phyloP scores from a whole-genome alignment of 2,329 filamentous ascomycete genomes.

The Diaporthe amygdali region DNA sequence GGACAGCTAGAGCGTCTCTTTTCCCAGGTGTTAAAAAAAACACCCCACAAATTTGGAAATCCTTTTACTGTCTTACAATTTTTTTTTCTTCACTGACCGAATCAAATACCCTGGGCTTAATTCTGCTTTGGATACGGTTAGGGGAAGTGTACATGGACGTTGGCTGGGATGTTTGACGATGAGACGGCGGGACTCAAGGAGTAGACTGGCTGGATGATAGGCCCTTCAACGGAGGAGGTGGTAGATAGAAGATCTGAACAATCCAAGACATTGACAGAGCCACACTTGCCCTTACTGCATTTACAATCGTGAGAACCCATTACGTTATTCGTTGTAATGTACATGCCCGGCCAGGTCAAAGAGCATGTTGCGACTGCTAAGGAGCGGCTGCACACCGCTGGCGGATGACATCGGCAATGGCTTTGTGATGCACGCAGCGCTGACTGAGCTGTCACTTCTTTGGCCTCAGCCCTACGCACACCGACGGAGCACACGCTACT shows the following conservation, averaged over 20 bases:
- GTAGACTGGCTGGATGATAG: background rate
- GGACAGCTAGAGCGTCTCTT: background rate
- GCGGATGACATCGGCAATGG: background rate
- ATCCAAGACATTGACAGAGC: background rate
- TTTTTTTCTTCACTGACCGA: background rate
- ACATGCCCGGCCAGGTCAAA: background rate
- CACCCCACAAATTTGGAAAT: background rate
- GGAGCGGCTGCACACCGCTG: background rate
- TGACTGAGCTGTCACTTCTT: background rate
- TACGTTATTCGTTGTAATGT: background rate
- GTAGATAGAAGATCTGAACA: background rate
- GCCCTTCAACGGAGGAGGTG: background rate
- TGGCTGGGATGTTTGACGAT: background rate
- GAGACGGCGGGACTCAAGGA: background rate
- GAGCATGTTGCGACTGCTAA: background rate
- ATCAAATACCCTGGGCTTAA: slow-evolving; percentile 7
- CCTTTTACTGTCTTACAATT: background rate
- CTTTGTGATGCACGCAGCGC: background rate
- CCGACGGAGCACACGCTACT: background rate
- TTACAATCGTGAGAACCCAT: background rate
- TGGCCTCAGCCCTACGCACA: background rate
- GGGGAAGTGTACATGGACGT: background rate
- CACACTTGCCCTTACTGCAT: background rate
- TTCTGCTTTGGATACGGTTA: background rate
- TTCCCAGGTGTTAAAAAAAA: background rate